Evolutionary conservation across 2,329 filamentous ascomycete genomes (phyloP), one percentile per base, ranked within the genome.

Genomic region (Colletotrichum ledebouriae): DNA sequence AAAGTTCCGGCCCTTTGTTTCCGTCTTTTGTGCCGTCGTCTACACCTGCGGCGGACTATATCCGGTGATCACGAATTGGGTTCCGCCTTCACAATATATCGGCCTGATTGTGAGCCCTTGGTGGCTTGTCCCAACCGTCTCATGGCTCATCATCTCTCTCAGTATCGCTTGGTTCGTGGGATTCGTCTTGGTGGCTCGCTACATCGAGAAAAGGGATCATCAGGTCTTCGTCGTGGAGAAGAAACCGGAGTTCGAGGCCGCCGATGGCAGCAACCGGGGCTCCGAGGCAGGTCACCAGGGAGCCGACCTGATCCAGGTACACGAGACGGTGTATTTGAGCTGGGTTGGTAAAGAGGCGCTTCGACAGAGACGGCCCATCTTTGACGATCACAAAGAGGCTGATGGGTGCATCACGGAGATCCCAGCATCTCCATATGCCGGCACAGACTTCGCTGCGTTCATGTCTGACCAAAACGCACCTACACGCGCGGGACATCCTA

Each of bases 251-350:
- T 79, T 79, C 49, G 78, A 79, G 67, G 69, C 64, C 25, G 76
- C 74, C 3, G 61, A 72, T 6, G 71, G 70, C 6, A 68, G 64
- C n/a, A 61, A 59, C 20, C 59, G 37, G 9, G 39, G 29, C 17
- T 56, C 59, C 12, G 57, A 50, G 25, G 52, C 49, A 11, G 55
- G 52, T n/a, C 47, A 67, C 13, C 2, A 4, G 10, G 62, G 66
- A 7, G 59, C 57, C 5, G 77, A 77, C 0, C 74, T 79, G 33
- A 73, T 79, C 3, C 73, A 79, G 29, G 73, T 78, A 7, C 78
- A 79, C n/a, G 78, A 79, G 71, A 79, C 77, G 6, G 77, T 79
- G 0, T 79, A 77, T 57, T 63, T 78, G 13, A 76, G 75, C 52
- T 79, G 77, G 77, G 75, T 76, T 15, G 77, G 75, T 0, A 74